Evolutionary conservation across 441 rosid genomes (phyloP).

Genomic region (Pelargonium citronellum): DNA sequence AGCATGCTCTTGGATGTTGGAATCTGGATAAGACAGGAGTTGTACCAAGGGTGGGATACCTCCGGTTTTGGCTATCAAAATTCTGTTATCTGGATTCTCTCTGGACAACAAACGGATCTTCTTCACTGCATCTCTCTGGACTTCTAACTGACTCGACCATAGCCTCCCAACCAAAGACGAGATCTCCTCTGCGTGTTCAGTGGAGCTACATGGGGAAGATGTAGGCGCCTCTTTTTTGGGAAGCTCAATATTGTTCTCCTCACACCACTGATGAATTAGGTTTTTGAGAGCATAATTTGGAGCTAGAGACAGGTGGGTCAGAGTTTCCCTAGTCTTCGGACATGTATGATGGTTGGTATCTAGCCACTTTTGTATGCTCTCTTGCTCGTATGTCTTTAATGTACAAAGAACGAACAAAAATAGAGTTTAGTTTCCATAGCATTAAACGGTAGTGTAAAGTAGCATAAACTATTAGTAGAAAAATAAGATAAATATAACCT

Average conservation of each 20-base stretch:
- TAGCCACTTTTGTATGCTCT: constrained; percentile 18
- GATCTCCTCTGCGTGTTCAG: constrained; percentile 19
- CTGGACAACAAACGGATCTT: constrained; percentile 51
- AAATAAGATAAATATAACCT: too few species aligned
- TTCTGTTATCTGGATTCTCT: constrained; percentile 56
- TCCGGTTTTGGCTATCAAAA: constrained; percentile 42
- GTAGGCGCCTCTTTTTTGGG: constrained; percentile 5
- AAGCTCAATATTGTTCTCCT: constrained; percentile 22
- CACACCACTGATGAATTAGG: constrained; percentile 26
- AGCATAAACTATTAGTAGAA: not conserved
- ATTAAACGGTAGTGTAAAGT: not conserved
- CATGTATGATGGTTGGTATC: constrained; percentile 24
- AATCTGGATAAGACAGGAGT: constrained; percentile 53
- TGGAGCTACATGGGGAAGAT: not conserved
- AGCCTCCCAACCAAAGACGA: constrained; percentile 16
- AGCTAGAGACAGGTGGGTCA: constrained; percentile 21
- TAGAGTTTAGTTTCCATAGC: not conserved
- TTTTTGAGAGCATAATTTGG: constrained; percentile 25
- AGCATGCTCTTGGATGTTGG: constrained; percentile 52
- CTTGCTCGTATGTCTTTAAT: not conserved
- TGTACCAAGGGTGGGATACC: constrained; percentile 47
- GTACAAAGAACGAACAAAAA: not conserved
- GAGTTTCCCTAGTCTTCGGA: constrained; percentile 23
- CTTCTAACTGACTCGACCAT: constrained; percentile 16
- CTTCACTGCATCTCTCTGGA: constrained; percentile 14